Evolutionary conservation across 2,329 filamentous ascomycete genomes (phyloP), one percentile per base, ranked within the genome.

Genomic region (Chaetothyriales sp.): DNA sequence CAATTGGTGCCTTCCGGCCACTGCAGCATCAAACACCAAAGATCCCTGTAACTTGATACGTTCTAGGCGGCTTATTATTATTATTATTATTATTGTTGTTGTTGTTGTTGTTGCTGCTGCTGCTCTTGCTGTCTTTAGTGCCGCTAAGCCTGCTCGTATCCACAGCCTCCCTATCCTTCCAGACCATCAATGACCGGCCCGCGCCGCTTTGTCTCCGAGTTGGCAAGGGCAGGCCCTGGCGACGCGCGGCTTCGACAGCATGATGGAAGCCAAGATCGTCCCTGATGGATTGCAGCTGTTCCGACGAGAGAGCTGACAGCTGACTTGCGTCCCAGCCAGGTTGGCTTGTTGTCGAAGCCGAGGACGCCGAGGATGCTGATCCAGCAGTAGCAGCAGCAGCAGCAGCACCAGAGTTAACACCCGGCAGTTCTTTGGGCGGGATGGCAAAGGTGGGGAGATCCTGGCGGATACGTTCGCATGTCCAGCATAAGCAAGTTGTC

Each of bases 391-490:
- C n/a, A n/a, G n/a, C n/a, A n/a, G n/a, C n/a, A n/a, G n/a, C n/a
- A n/a, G n/a, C n/a, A n/a, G n/a, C n/a, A n/a, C n/a, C n/a, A n/a
- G n/a, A n/a, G n/a, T n/a, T n/a, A n/a, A n/a, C n/a, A n/a, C n/a
- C n/a, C n/a, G n/a, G n/a, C n/a, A n/a, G n/a, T 39, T 39, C 32
- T 39, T 39, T 39, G 7, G 45, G 45, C 18, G 18, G 19, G 2
- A 26, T n/a, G 20, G n/a, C n/a, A 25, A 28, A 32, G 20, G 18
- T 15, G 45, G 22, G 45, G 18, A 28, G 20, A 4, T 57, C 51
- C 32, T 57, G 53, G 3, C 52, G 48, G 18, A 57, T 49, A n/a
- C 55, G 50, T 43, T 57, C 52, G 42, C 55, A 57, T 1, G 51
- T 50, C 55, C 55, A 57, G 43, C 55, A 57, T 12, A 48, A 51